Base-by-base conservation (phyloP, 305 asterid species). In the Fraxinus angustifolia region DNA sequence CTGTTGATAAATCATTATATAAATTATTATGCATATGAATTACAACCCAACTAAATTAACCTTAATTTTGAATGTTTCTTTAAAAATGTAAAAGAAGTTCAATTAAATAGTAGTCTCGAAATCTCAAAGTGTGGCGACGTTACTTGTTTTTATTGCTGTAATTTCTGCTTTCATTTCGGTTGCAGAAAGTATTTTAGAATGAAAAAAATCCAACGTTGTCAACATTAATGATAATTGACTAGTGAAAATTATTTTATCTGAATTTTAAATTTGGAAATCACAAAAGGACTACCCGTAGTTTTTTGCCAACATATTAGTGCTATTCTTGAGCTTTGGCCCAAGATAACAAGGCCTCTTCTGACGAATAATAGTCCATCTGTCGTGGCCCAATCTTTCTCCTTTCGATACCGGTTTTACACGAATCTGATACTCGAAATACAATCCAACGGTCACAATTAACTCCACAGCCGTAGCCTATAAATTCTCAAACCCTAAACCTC, bases 401-500 rank as follows among this genome's bases (percentile, higher is more conserved):
- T 2, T 21, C 73, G 35, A 65, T 35, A 11, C 14, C 73, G 19
- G 2, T 23, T 65, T 62, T 12, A 28, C 73, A 23, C 1, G 73
- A 62, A 26, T 65, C 73, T 10, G 73, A 65, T 65, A 2, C 23
- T 65, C 35, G 73, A 4, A 60, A 58, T 58, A 7, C 8, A 26
- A 88, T 87, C 91, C 36, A 80, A 87, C 90, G 90, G 88, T 70
- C 33, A 68, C 33, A 34, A 73, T 80, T 75, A 45, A 38, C 73
- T 78, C 73, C 82, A 8, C 79, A n/a, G 26, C 38, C 75, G 2
- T 73, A 40, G 83, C 87, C 79, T 90, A 85, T 89, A 89, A 84
- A 89, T 6, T 0, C 19, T 31, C 83, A 87, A 90, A 89, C 94
- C 93, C 92, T 92, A 90, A 81, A 53, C 75, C 72, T 16, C 11